Conservation (phyloP, 805 yeast genomes). For the Blastobotrys terrestris region DNA sequence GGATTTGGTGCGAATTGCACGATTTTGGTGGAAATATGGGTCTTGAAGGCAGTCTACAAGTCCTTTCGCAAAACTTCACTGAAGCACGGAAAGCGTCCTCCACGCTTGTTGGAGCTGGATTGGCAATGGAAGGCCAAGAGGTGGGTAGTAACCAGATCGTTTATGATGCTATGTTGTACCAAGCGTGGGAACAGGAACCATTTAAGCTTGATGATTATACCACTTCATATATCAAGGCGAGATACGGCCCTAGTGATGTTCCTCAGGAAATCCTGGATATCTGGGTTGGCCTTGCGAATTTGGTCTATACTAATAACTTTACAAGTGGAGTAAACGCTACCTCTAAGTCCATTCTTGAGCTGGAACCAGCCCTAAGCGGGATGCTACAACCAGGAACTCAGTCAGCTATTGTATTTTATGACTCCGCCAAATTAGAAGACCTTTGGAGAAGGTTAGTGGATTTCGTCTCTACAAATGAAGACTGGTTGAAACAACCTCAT, state of each 20-base stretch:
- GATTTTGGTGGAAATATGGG: constrained; percentile 14
- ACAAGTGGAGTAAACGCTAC: constrained; percentile 8
- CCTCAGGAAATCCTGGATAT: constrained; percentile 1
- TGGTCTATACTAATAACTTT: constrained; percentile 12
- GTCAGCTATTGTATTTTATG: constrained; percentile 8
- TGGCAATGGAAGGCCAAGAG: constrained; percentile 15
- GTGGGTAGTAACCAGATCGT: constrained; percentile 15
- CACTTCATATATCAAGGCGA: constrained; percentile 2
- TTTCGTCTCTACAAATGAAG: neutral
- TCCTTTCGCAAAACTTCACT: constrained; percentile 12
- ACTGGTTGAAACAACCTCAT: neutral
- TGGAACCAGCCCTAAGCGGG: constrained; percentile 10
- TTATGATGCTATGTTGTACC: constrained; percentile 11
- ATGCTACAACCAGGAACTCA: constrained; percentile 11
- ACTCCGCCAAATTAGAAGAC: constrained; percentile 3
- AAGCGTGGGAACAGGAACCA: constrained; percentile 13
- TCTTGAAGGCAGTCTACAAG: constrained; percentile 12
- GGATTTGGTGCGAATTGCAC: constrained; percentile 16
- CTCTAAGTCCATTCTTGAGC: constrained; percentile 8
- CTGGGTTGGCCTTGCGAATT: constrained; percentile 10
- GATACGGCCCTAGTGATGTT: constrained; percentile 12
- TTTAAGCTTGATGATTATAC: constrained; percentile 6
- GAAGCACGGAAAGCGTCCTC: constrained; percentile 4
- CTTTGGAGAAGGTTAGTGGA: constrained; percentile 10
- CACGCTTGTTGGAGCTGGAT: constrained; percentile 11